phyloP scores from a whole-genome alignment of 768 basidiomycete species.

The Paxillus rubicundulus region DNA sequence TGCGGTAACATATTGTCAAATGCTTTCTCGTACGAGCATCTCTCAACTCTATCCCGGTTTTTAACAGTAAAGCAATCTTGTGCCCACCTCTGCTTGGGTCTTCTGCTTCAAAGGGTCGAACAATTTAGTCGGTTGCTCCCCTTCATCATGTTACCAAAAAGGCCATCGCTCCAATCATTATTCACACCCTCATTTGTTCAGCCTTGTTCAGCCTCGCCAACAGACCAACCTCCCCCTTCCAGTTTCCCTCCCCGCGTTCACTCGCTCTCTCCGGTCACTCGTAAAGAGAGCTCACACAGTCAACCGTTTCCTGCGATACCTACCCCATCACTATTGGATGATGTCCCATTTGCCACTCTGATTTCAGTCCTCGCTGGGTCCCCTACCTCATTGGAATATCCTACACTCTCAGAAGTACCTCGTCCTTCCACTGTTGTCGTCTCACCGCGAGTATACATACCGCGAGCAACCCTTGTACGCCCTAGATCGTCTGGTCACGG shows the following conservation, averaged over 20 bases:
- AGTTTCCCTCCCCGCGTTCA: conserved; percentile 17
- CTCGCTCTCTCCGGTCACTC: conserved; percentile 1
- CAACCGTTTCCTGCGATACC: conserved; percentile 2
- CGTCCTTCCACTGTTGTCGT: conserved; percentile 14
- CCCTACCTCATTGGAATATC: conserved; percentile 1
- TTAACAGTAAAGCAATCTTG: conserved; percentile 5
- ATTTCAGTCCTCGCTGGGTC: background rate
- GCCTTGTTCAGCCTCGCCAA: conserved; percentile 35
- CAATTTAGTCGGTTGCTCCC: background rate
- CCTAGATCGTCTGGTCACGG: conserved; percentile 34
- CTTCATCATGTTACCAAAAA: conserved; percentile 41
- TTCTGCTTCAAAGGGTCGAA: conserved; percentile 6
- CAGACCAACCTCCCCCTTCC: conserved; percentile 25
- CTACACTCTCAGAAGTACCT: conserved; percentile 8
- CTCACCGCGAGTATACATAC: conserved; percentile 8
- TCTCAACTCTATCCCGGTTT: too few relatives aligned
- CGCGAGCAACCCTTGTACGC: conserved; percentile 15
- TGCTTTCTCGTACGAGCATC: too few relatives aligned
- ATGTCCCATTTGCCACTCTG: conserved; percentile 73
- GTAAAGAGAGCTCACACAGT: background rate
- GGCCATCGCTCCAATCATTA: conserved; percentile 53
- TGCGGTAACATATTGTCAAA: too few relatives aligned
- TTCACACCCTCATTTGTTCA: conserved; percentile 39
- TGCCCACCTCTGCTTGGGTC: background rate
- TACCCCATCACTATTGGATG: conserved; percentile 46